Evolutionary conservation across 208 protist genomes (phyloP), one percentile per base, ranked within the genome.

Genomic region (Leishmania turanica): DNA sequence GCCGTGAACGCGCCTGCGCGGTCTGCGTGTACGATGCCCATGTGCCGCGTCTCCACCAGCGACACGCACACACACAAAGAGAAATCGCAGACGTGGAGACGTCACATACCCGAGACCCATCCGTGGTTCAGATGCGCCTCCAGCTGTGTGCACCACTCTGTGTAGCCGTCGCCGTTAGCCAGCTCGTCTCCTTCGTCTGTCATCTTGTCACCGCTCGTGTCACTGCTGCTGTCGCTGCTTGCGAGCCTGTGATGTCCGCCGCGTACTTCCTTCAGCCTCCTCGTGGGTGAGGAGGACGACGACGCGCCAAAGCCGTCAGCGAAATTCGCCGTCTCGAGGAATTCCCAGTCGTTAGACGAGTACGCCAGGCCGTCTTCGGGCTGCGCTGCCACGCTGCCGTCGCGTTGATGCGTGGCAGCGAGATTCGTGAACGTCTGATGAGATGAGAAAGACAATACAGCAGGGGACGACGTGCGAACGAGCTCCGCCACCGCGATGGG

Each of bases 291-390:
- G 27, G 68, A 51, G 6, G 27, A 27, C 7, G 68, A 51, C 11
- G 45, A 27, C 45, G 24, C 34, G 9, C 40, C 42, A 53, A 45
- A 73, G 68, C 51, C 27, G 37, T 73, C 40, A 47, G 45, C 37
- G 4, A 40, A 53, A 45, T 19, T 75, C n/a, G 74, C 66, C 37
- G 66, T 49, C 49, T 79, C 75, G 37, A 84, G 7, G 17, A 75
- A 77, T 49, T 84, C 80, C 80, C 68, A 80, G 7, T 76, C 56
- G 24, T 62, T 77, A n/a, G 53, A 70, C 62, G n/a, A 64, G 19
- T 45, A 56, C 17, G 24, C 53, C 5, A 8, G 24, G 34, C 13
- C 58, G 17, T 53, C 24, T 9, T 51, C 53, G 13, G 17, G 47
- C 54, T 51, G 71, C n/a, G 71, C 5, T 17, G 42, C 15, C 51